Conservation (phyloP, 257 asterid species). For the Hygrophila difformis region DNA sequence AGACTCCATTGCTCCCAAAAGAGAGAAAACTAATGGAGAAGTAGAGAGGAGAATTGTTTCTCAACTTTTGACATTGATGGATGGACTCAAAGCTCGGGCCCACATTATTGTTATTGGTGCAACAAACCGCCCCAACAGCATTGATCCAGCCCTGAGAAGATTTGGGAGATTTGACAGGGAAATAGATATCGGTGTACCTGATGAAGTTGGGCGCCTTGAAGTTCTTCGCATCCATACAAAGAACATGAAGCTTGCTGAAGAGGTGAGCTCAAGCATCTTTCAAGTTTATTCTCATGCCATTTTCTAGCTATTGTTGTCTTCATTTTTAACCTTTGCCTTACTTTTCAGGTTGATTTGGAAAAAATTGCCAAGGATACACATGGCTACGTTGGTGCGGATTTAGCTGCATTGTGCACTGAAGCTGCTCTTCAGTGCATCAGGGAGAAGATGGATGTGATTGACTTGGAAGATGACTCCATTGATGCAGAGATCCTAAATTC, state of each 20-base stretch:
- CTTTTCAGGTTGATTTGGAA: neutral
- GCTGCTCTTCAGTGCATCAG: constrained; percentile 8
- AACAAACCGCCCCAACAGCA: constrained; percentile 43
- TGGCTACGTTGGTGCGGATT: constrained; percentile 7
- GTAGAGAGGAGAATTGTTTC: constrained; percentile 66
- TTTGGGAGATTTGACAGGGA: constrained; percentile 57
- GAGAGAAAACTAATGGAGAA: constrained; percentile 57
- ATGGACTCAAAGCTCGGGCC: constrained; percentile 50
- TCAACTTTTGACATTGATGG: constrained; percentile 60
- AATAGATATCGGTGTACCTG: constrained; percentile 51
- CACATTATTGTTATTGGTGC: constrained; percentile 54
- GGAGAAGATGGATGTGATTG: constrained; percentile 5
- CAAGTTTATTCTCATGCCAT: too few species aligned
- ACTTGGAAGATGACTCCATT: constrained; percentile 4
- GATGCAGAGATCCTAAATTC: constrained; percentile 3
- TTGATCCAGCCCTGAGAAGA: constrained; percentile 53
- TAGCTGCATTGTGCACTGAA: constrained; percentile 5
- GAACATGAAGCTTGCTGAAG: constrained; percentile 44
- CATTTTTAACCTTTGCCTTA: neutral
- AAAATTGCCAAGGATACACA: constrained; percentile 1
- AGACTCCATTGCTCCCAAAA: constrained; percentile 49
- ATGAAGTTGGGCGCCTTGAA: constrained; percentile 54
- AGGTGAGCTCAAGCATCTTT: too few species aligned
- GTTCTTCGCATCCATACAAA: constrained; percentile 45
- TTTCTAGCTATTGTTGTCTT: too few species aligned